These are phyloP conservation scores for Stylonectria norvegica DNA, from an alignment of 2,329 filamentous ascomycete species.

Conservation along the genomic window DNA sequence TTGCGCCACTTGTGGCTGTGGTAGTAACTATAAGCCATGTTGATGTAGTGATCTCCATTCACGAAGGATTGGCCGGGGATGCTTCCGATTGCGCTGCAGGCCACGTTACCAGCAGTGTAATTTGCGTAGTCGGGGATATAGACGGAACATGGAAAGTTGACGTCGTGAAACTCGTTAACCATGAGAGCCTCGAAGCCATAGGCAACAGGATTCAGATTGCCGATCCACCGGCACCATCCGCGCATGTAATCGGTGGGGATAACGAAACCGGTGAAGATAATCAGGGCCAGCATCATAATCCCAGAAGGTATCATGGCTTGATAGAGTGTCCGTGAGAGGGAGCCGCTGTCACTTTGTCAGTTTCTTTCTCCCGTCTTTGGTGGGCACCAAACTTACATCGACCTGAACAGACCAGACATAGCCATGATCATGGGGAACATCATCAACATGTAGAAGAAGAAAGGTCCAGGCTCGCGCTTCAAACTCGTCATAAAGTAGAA, in stretches of 20 bases:
- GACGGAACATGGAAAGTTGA: constrained; percentile 23
- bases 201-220: constrained; percentile 59
- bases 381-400: constrained; percentile 5
- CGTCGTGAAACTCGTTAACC: constrained; percentile 59
- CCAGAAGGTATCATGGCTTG: constrained; percentile 41
- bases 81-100: constrained; percentile 47
- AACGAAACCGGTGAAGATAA: constrained; percentile 46
- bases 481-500: constrained; percentile 49
- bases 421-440: constrained; percentile 36
- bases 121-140: constrained; percentile 32
- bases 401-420: constrained; percentile 44
- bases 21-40: constrained; percentile 41
- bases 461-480: constrained; percentile 40
- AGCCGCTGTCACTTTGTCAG: constrained; percentile 6
- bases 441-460: constrained; percentile 45
- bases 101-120: constrained; percentile 27
- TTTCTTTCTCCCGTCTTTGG: background rate
- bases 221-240: constrained; percentile 65
- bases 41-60: constrained; percentile 45
- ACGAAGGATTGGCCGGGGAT: constrained; percentile 42
- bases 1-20: constrained; percentile 52
- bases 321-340: constrained; percentile 50
- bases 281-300: constrained; percentile 30
- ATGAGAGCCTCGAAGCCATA: constrained; percentile 64
- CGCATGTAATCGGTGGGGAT: constrained; percentile 46